These are phyloP conservation scores for Paecilomyces formosus DNA, from an alignment of 2,329 filamentous ascomycete genomes.

Conservation along the genomic window DNA sequence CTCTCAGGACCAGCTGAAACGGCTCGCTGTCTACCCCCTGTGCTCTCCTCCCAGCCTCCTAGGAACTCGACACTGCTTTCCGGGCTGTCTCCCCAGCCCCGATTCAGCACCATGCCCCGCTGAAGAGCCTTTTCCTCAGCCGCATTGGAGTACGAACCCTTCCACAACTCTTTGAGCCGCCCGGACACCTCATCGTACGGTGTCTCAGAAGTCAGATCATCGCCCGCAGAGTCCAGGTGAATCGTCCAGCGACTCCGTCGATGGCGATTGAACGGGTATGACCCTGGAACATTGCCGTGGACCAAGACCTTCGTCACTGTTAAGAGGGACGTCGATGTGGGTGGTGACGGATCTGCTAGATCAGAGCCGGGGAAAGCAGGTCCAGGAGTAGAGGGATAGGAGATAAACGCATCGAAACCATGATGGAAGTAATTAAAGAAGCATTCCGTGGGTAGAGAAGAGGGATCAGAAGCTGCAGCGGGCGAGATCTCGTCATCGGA, in stretches of 20 bases:
- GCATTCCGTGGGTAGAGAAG: slow-evolving; percentile 46
- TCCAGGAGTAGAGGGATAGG: slow-evolving; percentile 61
- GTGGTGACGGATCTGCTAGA: slow-evolving; percentile 20
- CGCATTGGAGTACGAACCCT: slow-evolving; percentile 52
- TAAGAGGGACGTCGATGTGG: slow-evolving; percentile 50
- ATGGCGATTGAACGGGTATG: slow-evolving; percentile 93
- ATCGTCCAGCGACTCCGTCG: slow-evolving; percentile 84
- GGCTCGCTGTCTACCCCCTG: slow-evolving; percentile 36
- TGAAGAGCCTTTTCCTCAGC: slow-evolving; percentile 48
- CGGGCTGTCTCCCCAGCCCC: slow-evolving; percentile 85
- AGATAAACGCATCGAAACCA: slow-evolving; percentile 90
- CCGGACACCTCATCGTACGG: slow-evolving; percentile 66
- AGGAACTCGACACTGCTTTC: slow-evolving; percentile 82
- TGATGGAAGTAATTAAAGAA: slow-evolving; percentile 98
- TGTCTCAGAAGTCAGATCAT: slow-evolving; percentile 65
- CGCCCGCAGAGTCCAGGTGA: slow-evolving; percentile 36
- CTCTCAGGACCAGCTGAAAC: slow-evolving; percentile 38
- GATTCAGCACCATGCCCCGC: slow-evolving; percentile 73
- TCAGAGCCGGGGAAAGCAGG: slow-evolving; percentile 51
- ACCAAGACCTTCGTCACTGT: slow-evolving; percentile 88
- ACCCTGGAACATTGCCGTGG: slow-evolving; percentile 90
- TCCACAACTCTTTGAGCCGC: slow-evolving; percentile 63
- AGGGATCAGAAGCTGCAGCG: slow-evolving; percentile 55
- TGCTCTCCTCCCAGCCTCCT: slow-evolving; percentile 76
- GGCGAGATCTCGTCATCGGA: slow-evolving; percentile 51